A percentile compares a stretch with the other conserved stretches of the same genome.
These are phyloP conservation scores for Aspergillus melleus DNA, from an alignment of 2,329 filamentous ascomycete genomes.

Conservation along the genomic window DNA sequence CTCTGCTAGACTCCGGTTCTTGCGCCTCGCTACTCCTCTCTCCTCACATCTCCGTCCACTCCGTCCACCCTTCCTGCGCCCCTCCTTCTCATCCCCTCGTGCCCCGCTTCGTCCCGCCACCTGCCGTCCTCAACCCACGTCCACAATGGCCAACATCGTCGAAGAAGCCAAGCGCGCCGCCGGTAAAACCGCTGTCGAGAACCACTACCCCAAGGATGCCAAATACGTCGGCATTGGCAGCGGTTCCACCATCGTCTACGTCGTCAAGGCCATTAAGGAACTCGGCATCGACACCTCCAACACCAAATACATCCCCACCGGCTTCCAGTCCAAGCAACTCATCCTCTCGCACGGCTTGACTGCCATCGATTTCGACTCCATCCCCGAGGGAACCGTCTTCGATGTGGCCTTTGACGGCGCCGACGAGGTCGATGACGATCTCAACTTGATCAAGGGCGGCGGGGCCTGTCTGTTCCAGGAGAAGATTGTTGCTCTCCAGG, in stretches of 20 bases:
- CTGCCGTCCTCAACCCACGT: conserved; percentile 25
- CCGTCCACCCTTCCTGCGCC: not conserved
- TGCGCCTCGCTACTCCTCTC: not conserved
- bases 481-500: conserved; percentile 85
- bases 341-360: conserved; percentile 77
- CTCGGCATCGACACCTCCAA: conserved; percentile 46
- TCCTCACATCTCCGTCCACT: conserved; percentile 6
- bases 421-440: conserved; percentile 89
- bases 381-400: conserved; percentile 65
- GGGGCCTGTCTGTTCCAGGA: conserved; percentile 98
- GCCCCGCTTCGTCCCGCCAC: not conserved
- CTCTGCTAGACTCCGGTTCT: not conserved
- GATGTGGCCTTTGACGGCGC: conserved; percentile 96
- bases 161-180: conserved; percentile 63
- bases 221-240: conserved; percentile 65
- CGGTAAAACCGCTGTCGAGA: conserved; percentile 57
- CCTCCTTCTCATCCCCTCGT: conserved; percentile 3
- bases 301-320: conserved; percentile 90
- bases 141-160: conserved; percentile 42
- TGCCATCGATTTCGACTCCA: conserved; percentile 73
- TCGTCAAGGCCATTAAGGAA: conserved; percentile 63
- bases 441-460: conserved; percentile 97
- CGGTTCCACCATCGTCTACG: conserved; percentile 66
- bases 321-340: conserved; percentile 84
- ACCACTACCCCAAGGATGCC: conserved; percentile 60